These are phyloP conservation scores for Saturnispora saitoi DNA, from an alignment of 805 yeast genomes.

Conservation along the genomic window DNA sequence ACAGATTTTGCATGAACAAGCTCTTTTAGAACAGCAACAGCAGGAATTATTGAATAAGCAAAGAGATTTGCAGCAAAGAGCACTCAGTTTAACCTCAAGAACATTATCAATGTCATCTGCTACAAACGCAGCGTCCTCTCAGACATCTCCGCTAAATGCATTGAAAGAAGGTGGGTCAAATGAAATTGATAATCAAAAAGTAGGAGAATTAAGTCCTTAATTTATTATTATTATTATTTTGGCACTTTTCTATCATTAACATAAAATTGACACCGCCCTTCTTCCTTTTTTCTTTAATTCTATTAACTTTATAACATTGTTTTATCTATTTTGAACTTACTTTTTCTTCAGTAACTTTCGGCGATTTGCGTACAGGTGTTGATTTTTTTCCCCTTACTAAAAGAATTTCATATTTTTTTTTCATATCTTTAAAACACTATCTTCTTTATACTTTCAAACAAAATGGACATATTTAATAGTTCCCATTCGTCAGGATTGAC, in stretches of 20 bases:
- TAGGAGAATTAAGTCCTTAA: conserved; percentile 17
- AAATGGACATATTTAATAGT: background rate
- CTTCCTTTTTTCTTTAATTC: background rate
- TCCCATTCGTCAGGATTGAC: background rate
- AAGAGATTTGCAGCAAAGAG: conserved; percentile 14
- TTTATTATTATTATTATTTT: background rate
- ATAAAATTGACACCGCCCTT: background rate
- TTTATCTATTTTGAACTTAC: background rate
- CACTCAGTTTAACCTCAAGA: conserved; percentile 11
- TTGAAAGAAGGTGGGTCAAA: background rate
- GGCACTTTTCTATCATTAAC: background rate
- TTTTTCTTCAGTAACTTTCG: background rate
- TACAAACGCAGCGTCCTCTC: background rate
- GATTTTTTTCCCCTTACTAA: background rate
- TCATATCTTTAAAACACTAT: background rate
- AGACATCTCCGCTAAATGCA: conserved; percentile 5
- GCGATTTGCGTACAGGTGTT: background rate
- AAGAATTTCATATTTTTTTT: background rate
- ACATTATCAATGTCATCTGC: conserved; percentile 7
- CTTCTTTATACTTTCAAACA: background rate
- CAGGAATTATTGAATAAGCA: conserved; percentile 12
- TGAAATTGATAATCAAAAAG: conserved; percentile 13
- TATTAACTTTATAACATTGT: background rate
- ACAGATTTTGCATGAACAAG: conserved; percentile 12
- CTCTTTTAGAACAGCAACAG: conserved; percentile 14